Evolutionary conservation across 1,284 basidiomycete species (phyloP), one percentile per base, ranked within the genome.

Genomic region (Omphalotus olearius): DNA sequence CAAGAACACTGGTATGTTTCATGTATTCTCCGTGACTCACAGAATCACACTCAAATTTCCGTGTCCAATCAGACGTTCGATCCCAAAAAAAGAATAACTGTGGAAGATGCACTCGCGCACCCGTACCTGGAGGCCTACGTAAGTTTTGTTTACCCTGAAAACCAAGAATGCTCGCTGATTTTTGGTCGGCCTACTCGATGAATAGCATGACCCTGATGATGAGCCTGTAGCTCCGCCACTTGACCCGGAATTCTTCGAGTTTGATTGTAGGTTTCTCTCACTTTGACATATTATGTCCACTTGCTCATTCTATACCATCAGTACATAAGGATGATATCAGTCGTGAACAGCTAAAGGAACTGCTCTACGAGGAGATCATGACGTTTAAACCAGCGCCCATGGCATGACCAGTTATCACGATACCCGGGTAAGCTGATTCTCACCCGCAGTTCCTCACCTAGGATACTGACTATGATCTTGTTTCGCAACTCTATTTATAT

Each of bases 261-360:
- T 96, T 67, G 92, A 93, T 59, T 33, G 30, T 33, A 33, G 30
- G 30, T 33, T 33, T 33, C 30, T 9, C 30, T 33, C 30, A 33
- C 30, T 13, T 80, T 23, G 23, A 33, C 13, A 9, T 33, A 33
- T 33, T 2, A 33, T 33, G 30, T 13, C 9, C 13, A 13, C 30
- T 33, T 33, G 7, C 30, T 33, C 7, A 33, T 33, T 13, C 13
- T 45, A n/a, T 25, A 33, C 36, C 35, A 37, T 49, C 64, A 91
- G 88, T 93, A 54, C 30, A 92, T 74, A 95, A 96, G 74, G 93
- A 96, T 58, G 90, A 93, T 60, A 93, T 95, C 70, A 91, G 87
- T 62, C 80, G 91, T 38, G 93, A 87, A 65, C 74, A 76, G 59
- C 64, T 79, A 48, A 77, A 77, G 70, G 78, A 78, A 57, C 71